Conservation (phyloP, 2,329 filamentous ascomycete genomes). For the Camillea tinctor region DNA sequence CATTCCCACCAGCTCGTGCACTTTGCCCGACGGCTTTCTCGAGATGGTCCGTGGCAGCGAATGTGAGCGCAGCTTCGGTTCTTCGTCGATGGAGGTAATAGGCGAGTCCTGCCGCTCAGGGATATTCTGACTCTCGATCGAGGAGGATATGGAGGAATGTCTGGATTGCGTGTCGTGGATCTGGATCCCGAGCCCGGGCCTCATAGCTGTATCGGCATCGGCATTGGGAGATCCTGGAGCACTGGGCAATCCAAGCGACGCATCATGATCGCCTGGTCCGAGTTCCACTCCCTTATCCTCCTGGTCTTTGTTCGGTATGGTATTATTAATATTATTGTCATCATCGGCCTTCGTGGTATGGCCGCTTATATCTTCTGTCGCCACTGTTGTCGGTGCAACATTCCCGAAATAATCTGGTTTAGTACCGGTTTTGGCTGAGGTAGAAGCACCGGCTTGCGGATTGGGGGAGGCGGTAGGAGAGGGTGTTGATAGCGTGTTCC, state of each 20-base stretch:
- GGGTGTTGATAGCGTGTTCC: slow-evolving; percentile 6
- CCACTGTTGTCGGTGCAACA: background rate
- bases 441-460: slow-evolving; percentile 1
- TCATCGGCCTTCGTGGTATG: background rate
- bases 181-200: slow-evolving; percentile 9
- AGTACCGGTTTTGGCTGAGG: slow-evolving; percentile 3
- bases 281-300: background rate
- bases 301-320: background rate
- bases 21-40: slow-evolving; percentile 41
- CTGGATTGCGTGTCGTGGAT: slow-evolving; percentile 24
- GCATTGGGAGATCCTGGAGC: slow-evolving; percentile 4
- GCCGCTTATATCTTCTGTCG: background rate
- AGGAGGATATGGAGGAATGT: slow-evolving; percentile 28
- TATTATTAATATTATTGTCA: slow-evolving; percentile 1
- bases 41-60: slow-evolving; percentile 20
- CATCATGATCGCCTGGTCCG: slow-evolving; percentile 2
- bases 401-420: background rate
- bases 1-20: slow-evolving; percentile 50
- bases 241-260: background rate
- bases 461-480: slow-evolving; percentile 7
- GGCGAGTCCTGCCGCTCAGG: slow-evolving; percentile 41
- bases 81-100: slow-evolving; percentile 46
- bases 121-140: slow-evolving; percentile 28
- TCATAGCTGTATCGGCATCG: slow-evolving; percentile 3
- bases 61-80: slow-evolving; percentile 27